A percentile compares a stretch with the other conserved stretches of the same genome.
Conservation (phyloP, 2,329 filamentous ascomycete genomes). For the Parafenestella ontariensis region DNA sequence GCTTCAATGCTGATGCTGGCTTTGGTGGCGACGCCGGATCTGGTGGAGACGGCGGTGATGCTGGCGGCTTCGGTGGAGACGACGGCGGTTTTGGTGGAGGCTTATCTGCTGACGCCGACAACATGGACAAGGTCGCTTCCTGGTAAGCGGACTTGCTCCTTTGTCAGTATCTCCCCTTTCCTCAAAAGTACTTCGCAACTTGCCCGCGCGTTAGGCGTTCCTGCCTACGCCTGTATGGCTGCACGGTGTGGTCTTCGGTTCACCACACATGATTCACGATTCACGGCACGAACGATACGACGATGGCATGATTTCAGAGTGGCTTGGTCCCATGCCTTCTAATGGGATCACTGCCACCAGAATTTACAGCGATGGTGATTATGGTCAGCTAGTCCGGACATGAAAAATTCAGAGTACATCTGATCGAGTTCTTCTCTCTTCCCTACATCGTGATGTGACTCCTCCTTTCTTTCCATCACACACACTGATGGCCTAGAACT, state of each 20-base stretch:
- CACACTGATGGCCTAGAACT: neutral
- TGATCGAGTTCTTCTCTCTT: neutral
- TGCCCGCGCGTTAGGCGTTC: neutral
- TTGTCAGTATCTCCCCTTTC: neutral
- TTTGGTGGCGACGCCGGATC: constrained; percentile 15
- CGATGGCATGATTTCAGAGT: constrained; percentile 10
- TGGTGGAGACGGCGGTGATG: constrained; percentile 13
- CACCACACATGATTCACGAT: neutral
- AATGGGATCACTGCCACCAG: constrained; percentile 18
- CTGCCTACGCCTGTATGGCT: constrained; percentile 3
- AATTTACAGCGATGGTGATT: constrained; percentile 1
- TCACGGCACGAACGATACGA: constrained; percentile 4
- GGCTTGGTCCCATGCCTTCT: constrained; percentile 17
- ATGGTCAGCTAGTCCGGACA: constrained; percentile 15
- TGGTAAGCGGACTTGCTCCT: constrained; percentile 30
- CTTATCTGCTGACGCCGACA: constrained; percentile 21
- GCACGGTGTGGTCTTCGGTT: neutral
- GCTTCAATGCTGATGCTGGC: constrained; percentile 15
- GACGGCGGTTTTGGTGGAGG: constrained; percentile 15
- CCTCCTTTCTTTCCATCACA: neutral
- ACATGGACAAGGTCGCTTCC: constrained; percentile 30
- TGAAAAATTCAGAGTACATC: constrained; percentile 1
- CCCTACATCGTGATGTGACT: neutral
- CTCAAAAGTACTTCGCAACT: neutral
- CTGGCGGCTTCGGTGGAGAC: constrained; percentile 19